phyloP scores from a whole-genome alignment of 148 eudicot species.

The Rhododendron williamsianum region DNA sequence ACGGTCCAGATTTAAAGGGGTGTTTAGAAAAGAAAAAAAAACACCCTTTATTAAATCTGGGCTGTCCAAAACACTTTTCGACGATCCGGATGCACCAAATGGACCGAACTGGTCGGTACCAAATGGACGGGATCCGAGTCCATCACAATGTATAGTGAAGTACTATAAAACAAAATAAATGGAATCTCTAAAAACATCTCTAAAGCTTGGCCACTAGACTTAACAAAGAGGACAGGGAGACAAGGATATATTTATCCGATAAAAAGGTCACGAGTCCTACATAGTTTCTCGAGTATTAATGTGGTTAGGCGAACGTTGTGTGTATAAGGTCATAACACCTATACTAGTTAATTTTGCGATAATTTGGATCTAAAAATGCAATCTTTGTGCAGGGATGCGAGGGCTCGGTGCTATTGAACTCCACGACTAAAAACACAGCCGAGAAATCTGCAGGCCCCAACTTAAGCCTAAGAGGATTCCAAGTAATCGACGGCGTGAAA shows the following conservation, averaged over 20 bases:
- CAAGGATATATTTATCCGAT: neutral
- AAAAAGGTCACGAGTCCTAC: neutral
- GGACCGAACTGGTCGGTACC: too few species aligned
- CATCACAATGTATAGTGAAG: neutral
- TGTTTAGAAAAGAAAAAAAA: too few species aligned
- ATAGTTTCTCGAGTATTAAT: neutral
- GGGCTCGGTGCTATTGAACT: slow-evolving; percentile 40
- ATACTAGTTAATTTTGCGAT: neutral
- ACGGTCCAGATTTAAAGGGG: too few species aligned
- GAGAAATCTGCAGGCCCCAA: slow-evolving; percentile 40
- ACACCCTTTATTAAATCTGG: too few species aligned
- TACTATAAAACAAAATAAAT: neutral
- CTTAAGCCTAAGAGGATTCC: slow-evolving; percentile 40
- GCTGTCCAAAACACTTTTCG: too few species aligned
- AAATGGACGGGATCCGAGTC: too few species aligned
- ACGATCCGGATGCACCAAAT: too few species aligned
- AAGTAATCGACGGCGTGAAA: slow-evolving; percentile 41
- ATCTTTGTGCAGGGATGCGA: slow-evolving; percentile 45
- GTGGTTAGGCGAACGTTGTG: neutral
- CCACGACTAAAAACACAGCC: slow-evolving; percentile 28
- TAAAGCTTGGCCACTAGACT: neutral
- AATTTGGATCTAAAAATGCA: neutral
- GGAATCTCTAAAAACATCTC: neutral
- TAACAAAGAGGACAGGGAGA: neutral
- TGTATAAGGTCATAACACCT: neutral